Evolutionary conservation across 1,284 basidiomycete species (phyloP).

Genomic region (Pseudomicrostroma phylloplanum): DNA sequence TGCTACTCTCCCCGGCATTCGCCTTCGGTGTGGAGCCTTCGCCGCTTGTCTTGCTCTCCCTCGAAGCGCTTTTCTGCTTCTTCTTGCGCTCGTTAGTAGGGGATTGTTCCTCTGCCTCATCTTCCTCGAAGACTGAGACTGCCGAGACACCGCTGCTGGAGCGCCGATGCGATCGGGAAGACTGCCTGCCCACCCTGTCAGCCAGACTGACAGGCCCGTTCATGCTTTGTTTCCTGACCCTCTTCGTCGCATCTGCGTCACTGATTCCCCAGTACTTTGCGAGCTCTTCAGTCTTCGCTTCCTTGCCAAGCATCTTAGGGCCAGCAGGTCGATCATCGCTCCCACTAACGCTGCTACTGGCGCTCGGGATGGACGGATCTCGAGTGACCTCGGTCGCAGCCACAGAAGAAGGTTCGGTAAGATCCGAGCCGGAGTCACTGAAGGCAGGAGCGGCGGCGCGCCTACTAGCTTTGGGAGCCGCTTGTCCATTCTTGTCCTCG

Average conservation of each 20-base stretch:
- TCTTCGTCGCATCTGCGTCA: constrained; percentile 27
- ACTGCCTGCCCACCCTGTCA: constrained; percentile 2
- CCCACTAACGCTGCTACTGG: neutral
- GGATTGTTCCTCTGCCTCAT: constrained; percentile 7
- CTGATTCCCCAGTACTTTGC: constrained; percentile 47
- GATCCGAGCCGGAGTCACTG: constrained; percentile 1
- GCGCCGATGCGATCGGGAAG: constrained; percentile 6
- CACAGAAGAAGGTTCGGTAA: constrained; percentile 3
- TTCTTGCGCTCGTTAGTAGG: neutral
- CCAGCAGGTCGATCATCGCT: constrained; percentile 19
- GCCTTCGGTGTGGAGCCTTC: neutral
- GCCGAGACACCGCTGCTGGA: neutral
- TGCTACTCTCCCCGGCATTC: neutral
- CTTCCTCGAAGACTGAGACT: constrained; percentile 2
- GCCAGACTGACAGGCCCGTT: constrained; percentile 25
- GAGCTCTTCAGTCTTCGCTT: constrained; percentile 44
- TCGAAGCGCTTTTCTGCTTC: neutral
- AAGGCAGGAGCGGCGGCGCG: neutral
- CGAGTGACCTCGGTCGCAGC: neutral
- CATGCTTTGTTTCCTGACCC: constrained; percentile 26
- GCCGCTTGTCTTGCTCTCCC: constrained; percentile 3
- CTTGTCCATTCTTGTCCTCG: neutral
- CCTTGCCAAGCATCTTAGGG: constrained; percentile 47
- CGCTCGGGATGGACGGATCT: neutral
- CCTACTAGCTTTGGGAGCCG: neutral